phyloP scores from a whole-genome alignment of 192 early-diverging fungal genomes.

The Dissophora ornata region DNA sequence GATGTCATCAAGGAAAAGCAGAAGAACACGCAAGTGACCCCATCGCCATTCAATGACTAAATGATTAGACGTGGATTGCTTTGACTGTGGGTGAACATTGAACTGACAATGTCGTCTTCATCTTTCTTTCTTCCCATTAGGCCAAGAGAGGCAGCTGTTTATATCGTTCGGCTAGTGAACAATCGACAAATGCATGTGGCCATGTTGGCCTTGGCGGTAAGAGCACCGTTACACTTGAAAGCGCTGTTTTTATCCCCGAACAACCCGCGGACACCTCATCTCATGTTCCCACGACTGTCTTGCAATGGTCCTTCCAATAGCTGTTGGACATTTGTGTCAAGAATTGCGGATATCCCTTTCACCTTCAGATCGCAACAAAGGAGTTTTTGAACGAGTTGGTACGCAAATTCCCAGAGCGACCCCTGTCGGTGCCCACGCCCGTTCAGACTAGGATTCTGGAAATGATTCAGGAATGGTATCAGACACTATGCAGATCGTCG shows the following conservation, averaged over 20 bases:
- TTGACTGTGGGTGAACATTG: not conserved
- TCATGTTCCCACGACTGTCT: not conserved
- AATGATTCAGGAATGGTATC: slow-evolving; percentile 95
- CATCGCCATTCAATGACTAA: not conserved
- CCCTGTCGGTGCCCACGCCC: slow-evolving; percentile 73
- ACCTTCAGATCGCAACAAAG: slow-evolving; percentile 94
- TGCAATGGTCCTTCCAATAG: slow-evolving; percentile 44
- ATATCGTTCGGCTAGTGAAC: slow-evolving; percentile 78
- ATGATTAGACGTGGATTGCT: not conserved
- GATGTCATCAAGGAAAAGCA: slow-evolving; percentile 94
- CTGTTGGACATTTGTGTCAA: slow-evolving; percentile 98
- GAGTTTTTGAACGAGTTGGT: slow-evolving; percentile 99
- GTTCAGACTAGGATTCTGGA: slow-evolving; percentile 90
- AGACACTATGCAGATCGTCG: slow-evolving; percentile 85
- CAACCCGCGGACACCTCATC: not conserved
- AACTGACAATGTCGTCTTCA: not conserved
- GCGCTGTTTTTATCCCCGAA: not conserved
- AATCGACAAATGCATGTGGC: slow-evolving; percentile 66
- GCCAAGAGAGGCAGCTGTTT: slow-evolving; percentile 79
- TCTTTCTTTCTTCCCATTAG: slow-evolving; percentile 48
- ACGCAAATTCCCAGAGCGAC: slow-evolving; percentile 91
- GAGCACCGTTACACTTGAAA: not conserved
- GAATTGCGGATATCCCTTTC: slow-evolving; percentile 99
- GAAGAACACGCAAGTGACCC: slow-evolving; percentile 75
- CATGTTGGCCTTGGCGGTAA: slow-evolving; percentile 74